phyloP scores from a whole-genome alignment of 176 grass and related monocot genomes.

The Oryza coarctata region DNA sequence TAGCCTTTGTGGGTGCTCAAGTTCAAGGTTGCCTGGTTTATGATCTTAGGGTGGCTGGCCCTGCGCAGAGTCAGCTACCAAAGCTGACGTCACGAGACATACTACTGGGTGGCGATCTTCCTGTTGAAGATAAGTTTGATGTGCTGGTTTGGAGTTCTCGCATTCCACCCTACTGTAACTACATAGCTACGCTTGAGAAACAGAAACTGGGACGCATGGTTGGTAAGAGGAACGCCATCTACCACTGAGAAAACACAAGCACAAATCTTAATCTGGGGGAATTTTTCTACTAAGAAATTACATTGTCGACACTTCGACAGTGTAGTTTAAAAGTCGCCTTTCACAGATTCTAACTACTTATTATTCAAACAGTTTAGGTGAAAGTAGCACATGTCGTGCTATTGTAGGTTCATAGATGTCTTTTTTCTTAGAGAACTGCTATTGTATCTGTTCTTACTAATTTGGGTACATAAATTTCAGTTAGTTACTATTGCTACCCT shows the following conservation, averaged over 20 bases:
- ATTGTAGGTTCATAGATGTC: not conserved
- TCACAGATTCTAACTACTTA: not conserved
- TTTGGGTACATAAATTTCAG: not conserved
- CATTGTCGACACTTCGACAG: not conserved
- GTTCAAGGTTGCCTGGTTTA: not conserved
- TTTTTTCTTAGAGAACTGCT: not conserved
- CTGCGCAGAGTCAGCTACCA: constrained; percentile 15
- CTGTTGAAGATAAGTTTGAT: constrained; percentile 19
- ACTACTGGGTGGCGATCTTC: not conserved
- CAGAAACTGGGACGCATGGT: not conserved
- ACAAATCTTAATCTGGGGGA: not conserved
- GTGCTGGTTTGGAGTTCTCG: constrained; percentile 15
- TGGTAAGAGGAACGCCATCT: not conserved
- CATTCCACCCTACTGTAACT: constrained; percentile 14
- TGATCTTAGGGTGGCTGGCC: constrained; percentile 19
- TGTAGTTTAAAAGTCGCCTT: not conserved
- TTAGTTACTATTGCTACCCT: not conserved
- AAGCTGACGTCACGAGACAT: not conserved
- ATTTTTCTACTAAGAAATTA: not conserved
- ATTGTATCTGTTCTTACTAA: not conserved
- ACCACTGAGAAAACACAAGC: not conserved
- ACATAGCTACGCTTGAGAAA: not conserved
- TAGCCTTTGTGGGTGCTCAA: not conserved
- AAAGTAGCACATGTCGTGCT: not conserved
- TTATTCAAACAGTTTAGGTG: not conserved